Evolutionary conservation across 352 stramenopile genomes (phyloP), one percentile per base, ranked within the genome.

Genomic region (Globisporangium nunn): DNA sequence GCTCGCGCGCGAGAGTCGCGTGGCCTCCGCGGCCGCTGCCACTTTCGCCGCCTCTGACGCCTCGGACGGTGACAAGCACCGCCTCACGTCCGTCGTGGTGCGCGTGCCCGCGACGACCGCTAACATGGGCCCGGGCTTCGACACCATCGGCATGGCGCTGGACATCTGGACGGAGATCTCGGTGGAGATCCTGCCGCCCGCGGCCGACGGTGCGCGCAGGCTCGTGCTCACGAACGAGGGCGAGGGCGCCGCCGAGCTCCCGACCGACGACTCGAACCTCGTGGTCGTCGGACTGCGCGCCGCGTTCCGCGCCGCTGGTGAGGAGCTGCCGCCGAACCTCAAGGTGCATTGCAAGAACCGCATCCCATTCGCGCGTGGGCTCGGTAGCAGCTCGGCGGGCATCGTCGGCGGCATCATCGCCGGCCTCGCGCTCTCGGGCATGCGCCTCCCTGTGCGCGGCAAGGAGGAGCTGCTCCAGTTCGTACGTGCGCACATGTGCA

Each of bases 81-180:
- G 63, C 28, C 50, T 87, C 48, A 89, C 78, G 63, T 93, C 81
- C 4, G 97, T 99, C 15, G 98, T 97, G n/a, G 96, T 99, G 54
- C 84, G 96, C 39, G 97, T 99, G 62, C 97, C 97, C 12, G 97
- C 97, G 18, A 99, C 95, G 54, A 98, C 96, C 5, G 97, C 97
- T 56, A 99, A 99, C 77, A 93, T 99, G 85, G 97, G 97, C 1
- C 96, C 97, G 2, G 97, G 97, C 59, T 99, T 97, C 63, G 96
- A 99, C 71, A 98, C 93, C 54, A 97, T 99, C 65, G 96, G 95
- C 47, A 97, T 99, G 85, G 96, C 96, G 12, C 87, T 99, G 30
- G 97, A 99, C 78, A 97, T 99, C 59, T 99, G 97, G 97, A 98
- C 90, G 23, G 96, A 99, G 79, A 96, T 99, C 41, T 98, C 96